Evolutionary conservation across 371 early-diverging fungal genomes (phyloP), one percentile per base, ranked within the genome.

Genomic region (Rhizopus microsporus): DNA sequence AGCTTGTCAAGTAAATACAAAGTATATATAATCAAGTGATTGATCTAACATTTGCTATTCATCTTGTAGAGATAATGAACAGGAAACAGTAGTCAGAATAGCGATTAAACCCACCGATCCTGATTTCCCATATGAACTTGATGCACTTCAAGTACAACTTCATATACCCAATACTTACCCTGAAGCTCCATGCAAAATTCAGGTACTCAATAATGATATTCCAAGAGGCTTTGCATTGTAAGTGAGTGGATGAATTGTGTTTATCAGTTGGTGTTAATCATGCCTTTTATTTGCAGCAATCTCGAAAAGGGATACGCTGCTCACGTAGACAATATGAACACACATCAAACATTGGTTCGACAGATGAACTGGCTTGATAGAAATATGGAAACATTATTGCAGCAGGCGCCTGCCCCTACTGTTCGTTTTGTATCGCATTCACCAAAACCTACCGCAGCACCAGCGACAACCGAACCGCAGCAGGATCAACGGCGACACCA

Each of bases 71-170:
- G 62, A 72, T 3, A 53, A 49, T 6, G 56, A 67, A 0, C 39
- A 65, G 8, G 64, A 63, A 33, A 71, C 72, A 0, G 40, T 63
- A 3, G 69, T 77, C 12, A 57, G 76, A 55, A 60, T 86, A 10
- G 73, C 76, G 16, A 63, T 90, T 33, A 59, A 66, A 9, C 88
- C 88, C 0, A 77, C 82, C 5, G 90, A 90, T 63, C 90, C 90
- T 30, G 90, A 90, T 58, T 90, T 90, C 59, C 89, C 90, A 1
- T 90, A 79, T 63, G 90, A 90, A 42, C 77, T 90, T 42, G 81
- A 81, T 13, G 45, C 71, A n/a, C 78, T 89, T 12, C 63, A 72
- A 43, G 43, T 88, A 10, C 75, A 78, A 33, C 58, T 89, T 5
- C 54, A 46, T 15, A 65, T 88, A 16, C 87, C 88, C 5, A 59